phyloP scores from a whole-genome alignment of 768 basidiomycete genomes.

The Candolleomyces eurysporus region DNA sequence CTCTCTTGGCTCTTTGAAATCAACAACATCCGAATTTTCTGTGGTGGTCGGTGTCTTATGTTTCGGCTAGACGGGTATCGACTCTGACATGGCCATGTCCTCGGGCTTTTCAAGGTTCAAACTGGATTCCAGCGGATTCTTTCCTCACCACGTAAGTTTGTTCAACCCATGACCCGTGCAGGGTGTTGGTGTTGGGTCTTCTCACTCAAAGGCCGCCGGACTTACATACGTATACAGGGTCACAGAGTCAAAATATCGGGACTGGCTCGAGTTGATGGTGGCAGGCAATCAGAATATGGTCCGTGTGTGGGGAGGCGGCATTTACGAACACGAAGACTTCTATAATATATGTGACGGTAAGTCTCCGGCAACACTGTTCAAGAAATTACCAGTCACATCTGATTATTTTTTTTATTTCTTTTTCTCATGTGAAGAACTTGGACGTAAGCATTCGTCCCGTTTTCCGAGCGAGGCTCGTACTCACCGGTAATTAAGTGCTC shows the following conservation, averaged over 20 bases:
- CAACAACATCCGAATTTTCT: constrained; percentile 86
- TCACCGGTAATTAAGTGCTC: constrained; percentile 50
- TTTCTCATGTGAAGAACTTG: constrained; percentile 47
- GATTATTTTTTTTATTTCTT: no score
- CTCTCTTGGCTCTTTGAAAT: constrained; percentile 87
- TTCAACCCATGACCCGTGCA: not conserved
- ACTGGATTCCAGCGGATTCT: constrained; percentile 94
- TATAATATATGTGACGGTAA: constrained; percentile 82
- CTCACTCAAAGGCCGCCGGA: no score
- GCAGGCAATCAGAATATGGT: constrained; percentile 93
- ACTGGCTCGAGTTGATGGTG: constrained; percentile 82
- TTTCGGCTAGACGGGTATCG: no score
- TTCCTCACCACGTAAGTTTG: constrained; percentile 73
- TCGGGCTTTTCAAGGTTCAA: constrained; percentile 51
- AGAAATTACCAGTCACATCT: not conserved
- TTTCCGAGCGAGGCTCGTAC: not conserved
- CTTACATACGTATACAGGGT: constrained; percentile 27
- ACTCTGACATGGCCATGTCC: no score
- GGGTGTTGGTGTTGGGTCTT: not conserved
- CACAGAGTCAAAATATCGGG: constrained; percentile 57
- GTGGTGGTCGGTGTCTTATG: constrained; percentile 53
- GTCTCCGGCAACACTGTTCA: constrained; percentile 7
- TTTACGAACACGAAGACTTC: constrained; percentile 81
- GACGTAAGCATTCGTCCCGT: constrained; percentile 43
- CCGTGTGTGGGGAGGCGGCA: constrained; percentile 92